Conservation (phyloP, 768 basidiomycete species). For the Leucocoprinus birnbaumii region DNA sequence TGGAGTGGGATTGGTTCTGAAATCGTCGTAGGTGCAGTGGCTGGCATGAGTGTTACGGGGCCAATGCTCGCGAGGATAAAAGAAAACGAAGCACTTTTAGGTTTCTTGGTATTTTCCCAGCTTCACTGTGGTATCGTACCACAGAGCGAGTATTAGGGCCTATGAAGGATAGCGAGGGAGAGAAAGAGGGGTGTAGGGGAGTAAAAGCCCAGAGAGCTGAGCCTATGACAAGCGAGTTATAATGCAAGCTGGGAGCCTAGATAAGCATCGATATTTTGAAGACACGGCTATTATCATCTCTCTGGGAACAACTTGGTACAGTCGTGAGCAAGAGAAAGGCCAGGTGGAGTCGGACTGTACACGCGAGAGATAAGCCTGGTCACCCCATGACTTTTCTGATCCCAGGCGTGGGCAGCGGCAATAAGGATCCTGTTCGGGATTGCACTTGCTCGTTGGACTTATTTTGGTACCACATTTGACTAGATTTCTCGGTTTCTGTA, state of each 20-base stretch:
- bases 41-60: background rate
- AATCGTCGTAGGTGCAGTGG: background rate
- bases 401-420: background rate
- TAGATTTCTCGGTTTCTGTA: no score
- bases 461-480: no score
- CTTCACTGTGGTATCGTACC: background rate
- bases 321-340: conserved; percentile 11
- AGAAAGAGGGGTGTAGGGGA: no score
- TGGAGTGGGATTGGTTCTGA: conserved; percentile 18
- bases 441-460: no score
- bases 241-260: conserved; percentile 6
- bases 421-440: background rate
- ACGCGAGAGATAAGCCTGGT: background rate
- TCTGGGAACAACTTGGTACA: no score
- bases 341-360: background rate
- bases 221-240: conserved; percentile 9
- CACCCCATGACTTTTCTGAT: background rate
- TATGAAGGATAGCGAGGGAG: no score
- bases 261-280: background rate
- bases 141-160: background rate
- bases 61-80: background rate
- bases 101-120: background rate
- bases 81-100: background rate
- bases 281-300: background rate
- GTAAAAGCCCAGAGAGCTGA: background rate